These are phyloP conservation scores for Metschnikowia santaceciliae DNA, from an alignment of 805 yeast genomes.

Conservation along the genomic window DNA sequence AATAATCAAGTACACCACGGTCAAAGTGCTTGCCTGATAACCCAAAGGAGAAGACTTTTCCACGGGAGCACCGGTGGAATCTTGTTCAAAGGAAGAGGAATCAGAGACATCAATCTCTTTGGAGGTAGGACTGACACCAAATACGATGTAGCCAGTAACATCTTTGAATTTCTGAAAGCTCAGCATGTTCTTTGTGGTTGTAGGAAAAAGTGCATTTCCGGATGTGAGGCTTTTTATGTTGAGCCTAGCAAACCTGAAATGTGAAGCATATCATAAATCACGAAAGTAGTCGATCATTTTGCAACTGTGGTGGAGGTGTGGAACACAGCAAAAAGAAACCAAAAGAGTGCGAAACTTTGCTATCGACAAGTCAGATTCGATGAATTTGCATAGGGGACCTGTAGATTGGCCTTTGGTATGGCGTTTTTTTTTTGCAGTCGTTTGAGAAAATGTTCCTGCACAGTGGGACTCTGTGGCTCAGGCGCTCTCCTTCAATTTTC, in stretches of 20 bases:
- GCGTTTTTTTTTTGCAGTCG: conserved; percentile 2
- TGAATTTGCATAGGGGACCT: background rate
- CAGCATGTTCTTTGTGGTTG: background rate
- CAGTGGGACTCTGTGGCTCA: background rate
- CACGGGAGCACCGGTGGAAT: conserved; percentile 37
- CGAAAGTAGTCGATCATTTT: background rate
- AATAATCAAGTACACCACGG: conserved; percentile 62
- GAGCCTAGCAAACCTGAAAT: background rate
- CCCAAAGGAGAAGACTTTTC: conserved; percentile 38
- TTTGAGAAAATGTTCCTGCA: background rate
- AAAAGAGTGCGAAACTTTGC: too few species aligned
- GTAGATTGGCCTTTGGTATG: background rate
- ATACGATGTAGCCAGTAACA: conserved; percentile 9
- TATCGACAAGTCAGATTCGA: background rate
- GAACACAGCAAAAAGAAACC: background rate
- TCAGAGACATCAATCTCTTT: conserved; percentile 2
- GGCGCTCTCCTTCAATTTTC: background rate
- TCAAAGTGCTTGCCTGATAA: conserved; percentile 30
- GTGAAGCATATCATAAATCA: background rate
- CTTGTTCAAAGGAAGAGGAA: conserved; percentile 13
- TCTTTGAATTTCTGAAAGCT: conserved; percentile 7
- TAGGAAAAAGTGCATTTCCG: background rate
- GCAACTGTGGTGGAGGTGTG: conserved; percentile 6
- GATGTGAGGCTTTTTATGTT: background rate
- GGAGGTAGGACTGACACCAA: conserved; percentile 11